These are phyloP conservation scores for Trichoderma gamsii DNA, from an alignment of 495 filamentous ascomycete species.

Conservation along the genomic window DNA sequence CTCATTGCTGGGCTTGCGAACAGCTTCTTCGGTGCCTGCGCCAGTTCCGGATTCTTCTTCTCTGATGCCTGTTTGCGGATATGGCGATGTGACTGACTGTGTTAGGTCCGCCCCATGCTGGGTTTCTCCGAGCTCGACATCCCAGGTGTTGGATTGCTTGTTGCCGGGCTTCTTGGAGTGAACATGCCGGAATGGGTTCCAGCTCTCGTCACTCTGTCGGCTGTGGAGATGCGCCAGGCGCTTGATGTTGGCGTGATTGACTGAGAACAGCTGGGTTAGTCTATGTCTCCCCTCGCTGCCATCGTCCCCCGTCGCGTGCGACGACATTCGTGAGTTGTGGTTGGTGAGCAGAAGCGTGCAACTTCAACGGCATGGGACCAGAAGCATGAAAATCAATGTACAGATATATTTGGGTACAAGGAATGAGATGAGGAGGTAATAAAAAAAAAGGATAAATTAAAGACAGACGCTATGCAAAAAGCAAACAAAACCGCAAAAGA, in stretches of 20 bases:
- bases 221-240: conserved; percentile 28
- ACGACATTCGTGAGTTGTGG: conserved; percentile 6
- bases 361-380: conserved; percentile 1
- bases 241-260: conserved; percentile 32
- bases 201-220: conserved; percentile 25
- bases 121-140: conserved; percentile 15
- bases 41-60: neutral
- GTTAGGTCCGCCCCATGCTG: conserved; percentile 6
- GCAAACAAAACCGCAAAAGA: neutral
- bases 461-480: neutral
- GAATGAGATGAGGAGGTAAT: neutral
- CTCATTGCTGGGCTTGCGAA: neutral
- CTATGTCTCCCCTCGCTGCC: neutral
- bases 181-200: conserved; percentile 31
- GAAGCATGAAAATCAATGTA: neutral
- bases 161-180: too few species aligned
- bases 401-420: neutral
- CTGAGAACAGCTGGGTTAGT: conserved; percentile 20
- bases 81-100: neutral
- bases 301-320: neutral
- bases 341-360: neutral
- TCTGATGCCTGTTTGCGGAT: neutral
- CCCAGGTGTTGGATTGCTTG: conserved; percentile 17
- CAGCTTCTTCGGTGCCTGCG: neutral
- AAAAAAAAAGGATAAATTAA: neutral